Conservation (phyloP, 768 basidiomycete genomes). For the Cyathus striatus region DNA sequence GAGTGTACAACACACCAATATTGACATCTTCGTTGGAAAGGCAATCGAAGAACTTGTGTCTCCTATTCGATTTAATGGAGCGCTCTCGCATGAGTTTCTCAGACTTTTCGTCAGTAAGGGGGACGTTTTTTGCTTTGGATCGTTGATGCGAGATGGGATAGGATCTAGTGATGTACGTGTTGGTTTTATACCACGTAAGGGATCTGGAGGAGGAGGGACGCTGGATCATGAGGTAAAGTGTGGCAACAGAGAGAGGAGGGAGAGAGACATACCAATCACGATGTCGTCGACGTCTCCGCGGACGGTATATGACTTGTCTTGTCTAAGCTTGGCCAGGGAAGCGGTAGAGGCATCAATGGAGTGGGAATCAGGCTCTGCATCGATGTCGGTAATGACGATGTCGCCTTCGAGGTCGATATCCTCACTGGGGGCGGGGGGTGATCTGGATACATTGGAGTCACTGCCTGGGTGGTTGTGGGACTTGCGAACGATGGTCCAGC, state of each 20-base stretch:
- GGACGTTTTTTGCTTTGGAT: slow-evolving; percentile 14
- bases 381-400: slow-evolving; percentile 74
- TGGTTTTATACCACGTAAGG: slow-evolving; percentile 48
- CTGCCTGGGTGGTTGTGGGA: slow-evolving; percentile 18
- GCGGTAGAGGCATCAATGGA: slow-evolving; percentile 14
- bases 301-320: slow-evolving; percentile 39
- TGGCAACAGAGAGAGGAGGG: slow-evolving; percentile 3
- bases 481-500: slow-evolving; percentile 73
- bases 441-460: slow-evolving; percentile 9
- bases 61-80: slow-evolving; percentile 74
- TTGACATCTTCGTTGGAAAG: slow-evolving; percentile 74
- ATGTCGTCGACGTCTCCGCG: slow-evolving; percentile 71
- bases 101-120: slow-evolving; percentile 31
- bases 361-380: slow-evolving; percentile 39
- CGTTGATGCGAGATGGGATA: slow-evolving; percentile 19
- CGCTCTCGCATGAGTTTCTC: slow-evolving; percentile 67
- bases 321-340: slow-evolving; percentile 34
- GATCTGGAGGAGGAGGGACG: slow-evolving; percentile 37
- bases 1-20: slow-evolving; percentile 50
- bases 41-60: slow-evolving; percentile 79
- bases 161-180: slow-evolving; percentile 23
- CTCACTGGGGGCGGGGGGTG: slow-evolving; percentile 15
- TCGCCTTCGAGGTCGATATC: slow-evolving; percentile 73
- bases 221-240: slow-evolving; percentile 19
- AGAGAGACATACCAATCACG: slow-evolving; percentile 57